Percentiles rank a stretch among this genome's conserved stretches.
phyloP scores from a whole-genome alignment of 495 filamentous ascomycete genomes.

The Penicillium nucicola region DNA sequence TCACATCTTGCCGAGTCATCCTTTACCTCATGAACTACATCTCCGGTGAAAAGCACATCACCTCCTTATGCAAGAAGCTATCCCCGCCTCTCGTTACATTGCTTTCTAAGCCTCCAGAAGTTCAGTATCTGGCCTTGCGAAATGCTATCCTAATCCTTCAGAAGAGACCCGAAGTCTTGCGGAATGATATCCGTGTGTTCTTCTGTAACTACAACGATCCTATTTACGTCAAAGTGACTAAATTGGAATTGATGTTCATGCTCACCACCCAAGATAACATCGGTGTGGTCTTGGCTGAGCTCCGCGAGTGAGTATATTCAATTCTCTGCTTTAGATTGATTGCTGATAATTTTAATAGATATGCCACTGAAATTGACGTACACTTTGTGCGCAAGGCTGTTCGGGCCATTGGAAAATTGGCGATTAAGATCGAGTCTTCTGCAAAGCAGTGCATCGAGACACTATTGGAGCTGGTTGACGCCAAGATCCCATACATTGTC shows the following conservation, averaged over 20 bases:
- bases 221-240: slow-evolving; percentile 99
- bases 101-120: slow-evolving; percentile 92
- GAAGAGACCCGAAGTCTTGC: slow-evolving; percentile 85
- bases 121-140: slow-evolving; percentile 91
- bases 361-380: slow-evolving; percentile 97
- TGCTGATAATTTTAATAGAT: slow-evolving; percentile 39
- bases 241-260: slow-evolving; percentile 99
- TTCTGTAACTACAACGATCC: slow-evolving; percentile 99
- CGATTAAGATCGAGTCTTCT: slow-evolving; percentile 97
- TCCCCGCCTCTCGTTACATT: slow-evolving; percentile 95
- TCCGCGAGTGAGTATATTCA: slow-evolving; percentile 67
- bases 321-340: not conserved
- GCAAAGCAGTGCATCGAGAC: slow-evolving; percentile 88
- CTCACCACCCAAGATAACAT: slow-evolving; percentile 96
- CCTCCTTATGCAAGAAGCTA: slow-evolving; percentile 83
- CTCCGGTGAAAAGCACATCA: slow-evolving; percentile 85
- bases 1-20: slow-evolving; percentile 93
- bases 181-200: slow-evolving; percentile 97
- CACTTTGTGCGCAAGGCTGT: slow-evolving; percentile 98
- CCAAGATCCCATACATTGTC: slow-evolving; percentile 99
- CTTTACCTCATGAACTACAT: slow-evolving; percentile 99
- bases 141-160: slow-evolving; percentile 95
- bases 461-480: slow-evolving; percentile 87
- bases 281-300: slow-evolving; percentile 87
- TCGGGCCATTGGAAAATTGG: slow-evolving; percentile 94